These are phyloP conservation scores for Saturnispora galanensis DNA, from an alignment of 805 yeast genomes.

Conservation along the genomic window DNA sequence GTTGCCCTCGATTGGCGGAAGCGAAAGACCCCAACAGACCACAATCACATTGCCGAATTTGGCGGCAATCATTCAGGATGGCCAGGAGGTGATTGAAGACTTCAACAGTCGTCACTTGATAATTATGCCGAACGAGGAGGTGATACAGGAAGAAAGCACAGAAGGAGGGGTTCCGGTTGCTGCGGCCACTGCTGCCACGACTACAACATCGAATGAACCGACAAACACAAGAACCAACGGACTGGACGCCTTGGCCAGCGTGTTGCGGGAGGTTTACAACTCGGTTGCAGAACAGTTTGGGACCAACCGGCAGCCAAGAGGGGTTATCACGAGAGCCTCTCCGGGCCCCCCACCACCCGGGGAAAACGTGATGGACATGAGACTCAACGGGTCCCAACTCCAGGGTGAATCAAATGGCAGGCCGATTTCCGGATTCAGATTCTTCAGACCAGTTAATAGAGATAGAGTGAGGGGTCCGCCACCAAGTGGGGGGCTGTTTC, in stretches of 20 bases:
- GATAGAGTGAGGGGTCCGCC: constrained; percentile 6
- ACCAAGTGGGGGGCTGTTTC: constrained; percentile 6
- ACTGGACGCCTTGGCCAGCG: constrained; percentile 3
- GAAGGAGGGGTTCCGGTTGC: too few species aligned
- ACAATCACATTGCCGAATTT: constrained; percentile 29
- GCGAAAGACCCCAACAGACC: constrained; percentile 15
- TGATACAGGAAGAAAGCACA: too few species aligned
- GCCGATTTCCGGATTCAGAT: constrained; percentile 5
- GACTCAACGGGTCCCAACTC: not conserved
- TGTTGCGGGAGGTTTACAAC: constrained; percentile 6
- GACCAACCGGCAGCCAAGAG: not conserved
- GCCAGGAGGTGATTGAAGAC: constrained; percentile 23
- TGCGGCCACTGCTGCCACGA: not conserved
- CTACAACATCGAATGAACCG: not conserved
- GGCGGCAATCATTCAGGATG: constrained; percentile 26
- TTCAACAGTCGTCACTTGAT: constrained; percentile 23
- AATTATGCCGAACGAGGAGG: too few species aligned
- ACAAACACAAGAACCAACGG: not conserved
- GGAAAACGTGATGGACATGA: constrained; percentile 1
- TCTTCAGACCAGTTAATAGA: constrained; percentile 5
- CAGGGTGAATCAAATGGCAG: not conserved
- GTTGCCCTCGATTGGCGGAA: constrained; percentile 29
- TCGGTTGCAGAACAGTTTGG: constrained; percentile 5
- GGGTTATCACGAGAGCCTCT: too few species aligned
- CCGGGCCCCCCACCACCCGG: not conserved